These are phyloP conservation scores for Eimeria sp. DNA, from an alignment of 169 alveolate genomes.

Conservation along the genomic window DNA sequence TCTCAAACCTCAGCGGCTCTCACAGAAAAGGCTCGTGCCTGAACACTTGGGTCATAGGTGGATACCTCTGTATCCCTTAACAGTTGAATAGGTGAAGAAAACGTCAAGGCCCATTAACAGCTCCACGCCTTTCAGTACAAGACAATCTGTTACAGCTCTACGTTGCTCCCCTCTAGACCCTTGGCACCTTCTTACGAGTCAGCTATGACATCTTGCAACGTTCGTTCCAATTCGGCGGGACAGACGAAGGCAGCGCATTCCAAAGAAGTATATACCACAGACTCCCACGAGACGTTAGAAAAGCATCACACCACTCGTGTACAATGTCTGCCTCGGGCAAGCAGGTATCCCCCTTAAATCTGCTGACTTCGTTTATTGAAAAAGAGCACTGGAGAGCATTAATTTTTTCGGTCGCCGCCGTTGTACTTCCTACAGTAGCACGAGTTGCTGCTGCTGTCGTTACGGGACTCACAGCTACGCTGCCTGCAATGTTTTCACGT, in stretches of 20 bases:
- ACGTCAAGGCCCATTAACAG: neutral
- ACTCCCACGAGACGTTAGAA: neutral
- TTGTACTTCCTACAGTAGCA: slow-evolving; percentile 24
- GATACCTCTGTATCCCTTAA: neutral
- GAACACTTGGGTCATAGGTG: neutral
- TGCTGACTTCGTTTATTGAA: neutral
- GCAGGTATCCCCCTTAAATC: neutral
- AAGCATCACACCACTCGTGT: neutral
- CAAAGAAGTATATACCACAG: neutral
- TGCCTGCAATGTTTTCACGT: neutral
- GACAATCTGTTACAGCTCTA: neutral
- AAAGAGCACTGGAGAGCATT: neutral
- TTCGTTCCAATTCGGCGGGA: neutral
- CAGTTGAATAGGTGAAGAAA: too few relatives aligned
- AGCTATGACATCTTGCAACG: neutral
- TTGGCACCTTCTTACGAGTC: neutral
- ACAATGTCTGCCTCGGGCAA: neutral
- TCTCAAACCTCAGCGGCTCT: neutral
- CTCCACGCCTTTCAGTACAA: too few relatives aligned
- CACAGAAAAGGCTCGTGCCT: neutral
- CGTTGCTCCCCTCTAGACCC: neutral
- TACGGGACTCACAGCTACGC: slow-evolving; percentile 11
- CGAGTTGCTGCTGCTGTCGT: slow-evolving; percentile 31
- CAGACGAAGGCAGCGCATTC: neutral
- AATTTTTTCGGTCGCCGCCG: neutral